A percentile compares a stretch with the other conserved stretches of the same genome.
phyloP scores from a whole-genome alignment of 2,329 filamentous ascomycete species.

The Elsinoe arachidis region DNA sequence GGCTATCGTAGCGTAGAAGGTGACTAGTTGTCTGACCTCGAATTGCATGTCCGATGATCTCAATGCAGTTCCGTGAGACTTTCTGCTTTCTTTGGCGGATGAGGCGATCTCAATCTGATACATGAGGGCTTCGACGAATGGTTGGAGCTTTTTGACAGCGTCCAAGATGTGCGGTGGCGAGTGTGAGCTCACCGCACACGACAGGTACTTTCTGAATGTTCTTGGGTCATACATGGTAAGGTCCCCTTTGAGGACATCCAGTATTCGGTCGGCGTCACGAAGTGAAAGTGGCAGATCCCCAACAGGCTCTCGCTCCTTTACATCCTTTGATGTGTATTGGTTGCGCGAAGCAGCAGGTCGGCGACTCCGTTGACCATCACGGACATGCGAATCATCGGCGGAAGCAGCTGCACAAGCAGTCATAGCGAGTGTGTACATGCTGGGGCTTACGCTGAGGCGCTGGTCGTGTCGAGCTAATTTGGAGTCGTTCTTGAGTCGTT shows the following conservation, averaged over 20 bases:
- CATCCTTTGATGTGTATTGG: slow-evolving; percentile 52
- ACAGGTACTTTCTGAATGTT: slow-evolving; percentile 49
- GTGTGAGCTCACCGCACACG: slow-evolving; percentile 34
- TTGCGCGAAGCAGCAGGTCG: slow-evolving; percentile 29
- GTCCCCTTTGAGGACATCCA: slow-evolving; percentile 52
- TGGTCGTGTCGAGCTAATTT: slow-evolving; percentile 15
- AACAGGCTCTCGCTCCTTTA: not conserved
- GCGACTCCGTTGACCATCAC: not conserved
- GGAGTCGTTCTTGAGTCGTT: slow-evolving; percentile 23
- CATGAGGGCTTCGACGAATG: not conserved
- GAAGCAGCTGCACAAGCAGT: slow-evolving; percentile 56
- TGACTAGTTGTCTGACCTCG: not conserved
- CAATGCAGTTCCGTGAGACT: too few relatives aligned
- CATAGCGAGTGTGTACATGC: slow-evolving; percentile 64
- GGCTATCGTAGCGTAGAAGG: not conserved
- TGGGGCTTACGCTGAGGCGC: slow-evolving; percentile 31
- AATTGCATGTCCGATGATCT: not conserved
- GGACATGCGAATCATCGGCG: slow-evolving; percentile 40
- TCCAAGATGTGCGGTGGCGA: slow-evolving; percentile 28
- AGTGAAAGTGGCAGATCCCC: slow-evolving; percentile 28
- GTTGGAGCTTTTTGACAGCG: not conserved
- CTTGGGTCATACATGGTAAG: slow-evolving; percentile 42
- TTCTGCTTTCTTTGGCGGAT: not conserved
- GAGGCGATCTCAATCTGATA: not conserved
- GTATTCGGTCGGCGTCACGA: slow-evolving; percentile 53